These are phyloP conservation scores for Leishmania gerbilli DNA, from an alignment of 208 protist species.

Conservation along the genomic window DNA sequence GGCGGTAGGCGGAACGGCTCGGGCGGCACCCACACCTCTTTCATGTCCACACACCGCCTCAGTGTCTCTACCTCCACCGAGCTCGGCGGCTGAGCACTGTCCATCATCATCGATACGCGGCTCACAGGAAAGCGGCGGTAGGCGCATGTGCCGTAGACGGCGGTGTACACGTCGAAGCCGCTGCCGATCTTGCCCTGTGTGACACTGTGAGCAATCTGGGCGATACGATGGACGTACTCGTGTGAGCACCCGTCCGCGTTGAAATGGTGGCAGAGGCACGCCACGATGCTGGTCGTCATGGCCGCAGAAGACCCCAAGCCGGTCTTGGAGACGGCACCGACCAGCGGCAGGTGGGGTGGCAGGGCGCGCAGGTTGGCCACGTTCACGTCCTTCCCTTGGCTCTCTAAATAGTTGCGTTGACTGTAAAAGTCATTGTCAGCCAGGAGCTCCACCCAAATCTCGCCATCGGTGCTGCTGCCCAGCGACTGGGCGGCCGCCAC, in stretches of 20 bases:
- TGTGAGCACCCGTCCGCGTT: constrained; percentile 10
- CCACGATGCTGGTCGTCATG: constrained; percentile 92
- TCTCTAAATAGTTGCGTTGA: constrained; percentile 84
- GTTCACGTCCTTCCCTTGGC: constrained; percentile 47
- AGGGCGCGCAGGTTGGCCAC: constrained; percentile 60
- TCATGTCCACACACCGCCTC: constrained; percentile 49
- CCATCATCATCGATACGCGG: constrained; percentile 62
- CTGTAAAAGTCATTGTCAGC: constrained; percentile 95
- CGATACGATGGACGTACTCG: constrained; percentile 90
- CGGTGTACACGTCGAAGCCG: constrained; percentile 97
- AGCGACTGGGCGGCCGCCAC: constrained; percentile 46
- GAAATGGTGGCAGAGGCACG: constrained; percentile 78
- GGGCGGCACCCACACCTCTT: constrained; percentile 65
- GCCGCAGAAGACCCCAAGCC: constrained; percentile 94
- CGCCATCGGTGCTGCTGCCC: constrained; percentile 22
- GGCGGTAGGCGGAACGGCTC: constrained; percentile 75
- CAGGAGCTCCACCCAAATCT: constrained; percentile 61
- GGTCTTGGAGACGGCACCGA: constrained; percentile 93
- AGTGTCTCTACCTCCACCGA: constrained; percentile 49
- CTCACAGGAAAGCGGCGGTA: constrained; percentile 90
- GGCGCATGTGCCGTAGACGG: constrained; percentile 92
- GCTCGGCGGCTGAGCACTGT: constrained; percentile 33
- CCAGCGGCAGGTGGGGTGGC: constrained; percentile 64
- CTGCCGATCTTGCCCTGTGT: constrained; percentile 97
- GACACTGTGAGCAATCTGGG: constrained; percentile 93